phyloP scores from a whole-genome alignment of 2,329 filamentous ascomycete genomes.

The Conoideocrella luteorostrata region DNA sequence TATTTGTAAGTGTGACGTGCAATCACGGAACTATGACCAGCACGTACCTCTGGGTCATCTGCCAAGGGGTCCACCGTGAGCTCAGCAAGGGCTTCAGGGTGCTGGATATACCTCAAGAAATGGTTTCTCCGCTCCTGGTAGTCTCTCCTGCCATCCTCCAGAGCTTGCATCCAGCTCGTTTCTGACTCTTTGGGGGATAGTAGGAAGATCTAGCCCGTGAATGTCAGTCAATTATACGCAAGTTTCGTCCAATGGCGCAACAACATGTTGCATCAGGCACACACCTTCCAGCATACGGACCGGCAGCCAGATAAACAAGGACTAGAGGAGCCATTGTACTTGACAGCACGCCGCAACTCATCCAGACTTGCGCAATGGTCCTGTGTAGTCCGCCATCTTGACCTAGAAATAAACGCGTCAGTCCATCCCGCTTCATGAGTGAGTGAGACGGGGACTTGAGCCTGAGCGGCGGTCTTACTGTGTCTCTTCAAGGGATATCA shows the following conservation, averaged over 20 bases:
- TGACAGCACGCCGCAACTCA: slow-evolving; percentile 60
- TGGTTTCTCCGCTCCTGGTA: slow-evolving; percentile 68
- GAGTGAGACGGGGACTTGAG: neutral
- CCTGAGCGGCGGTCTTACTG: slow-evolving; percentile 22
- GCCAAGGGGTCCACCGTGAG: slow-evolving; percentile 75
- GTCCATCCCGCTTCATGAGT: neutral
- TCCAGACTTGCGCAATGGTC: slow-evolving; percentile 49
- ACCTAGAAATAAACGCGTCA: slow-evolving; percentile 33
- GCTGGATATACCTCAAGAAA: slow-evolving; percentile 74
- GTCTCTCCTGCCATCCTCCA: slow-evolving; percentile 63
- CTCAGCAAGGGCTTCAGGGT: slow-evolving; percentile 70
- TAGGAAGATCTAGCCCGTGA: slow-evolving; percentile 60
- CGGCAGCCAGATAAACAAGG: slow-evolving; percentile 68
- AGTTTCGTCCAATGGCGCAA: no score
- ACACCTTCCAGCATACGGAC: slow-evolving; percentile 88
- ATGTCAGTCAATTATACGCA: no score
- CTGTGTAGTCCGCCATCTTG: slow-evolving; percentile 62
- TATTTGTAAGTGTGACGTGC: neutral
- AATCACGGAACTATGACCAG: neutral
- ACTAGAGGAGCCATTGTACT: slow-evolving; percentile 50
- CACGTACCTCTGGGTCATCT: slow-evolving; percentile 60
- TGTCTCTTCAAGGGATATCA: slow-evolving; percentile 33
- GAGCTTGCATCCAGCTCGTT: slow-evolving; percentile 60
- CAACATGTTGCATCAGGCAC: neutral
- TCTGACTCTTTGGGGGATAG: slow-evolving; percentile 63